Conservation (phyloP, 208 protist genomes). For the Leishmania turanica region DNA sequence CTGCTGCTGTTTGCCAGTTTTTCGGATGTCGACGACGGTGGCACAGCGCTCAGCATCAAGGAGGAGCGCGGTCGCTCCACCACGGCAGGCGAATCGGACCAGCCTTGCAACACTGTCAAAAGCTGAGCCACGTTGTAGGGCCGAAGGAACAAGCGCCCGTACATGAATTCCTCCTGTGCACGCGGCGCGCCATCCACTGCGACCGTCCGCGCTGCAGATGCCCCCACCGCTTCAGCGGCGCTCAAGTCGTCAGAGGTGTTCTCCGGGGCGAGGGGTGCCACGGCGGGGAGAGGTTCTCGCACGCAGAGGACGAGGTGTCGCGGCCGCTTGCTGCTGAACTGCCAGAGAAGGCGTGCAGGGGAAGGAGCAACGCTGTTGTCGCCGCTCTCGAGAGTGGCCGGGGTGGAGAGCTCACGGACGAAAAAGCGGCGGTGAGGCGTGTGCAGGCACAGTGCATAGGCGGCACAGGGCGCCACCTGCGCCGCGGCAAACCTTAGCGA, state of each 20-base stretch:
- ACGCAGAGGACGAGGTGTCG: constrained; percentile 68
- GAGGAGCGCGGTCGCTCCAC: constrained; percentile 55
- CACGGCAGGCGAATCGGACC: constrained; percentile 29
- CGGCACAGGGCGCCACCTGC: not conserved
- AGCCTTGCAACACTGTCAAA: constrained; percentile 78
- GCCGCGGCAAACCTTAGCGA: not conserved
- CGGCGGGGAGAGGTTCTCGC: constrained; percentile 15
- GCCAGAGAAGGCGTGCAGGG: constrained; percentile 66
- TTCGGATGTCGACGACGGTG: not conserved
- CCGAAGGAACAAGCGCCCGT: constrained; percentile 85
- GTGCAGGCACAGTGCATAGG: constrained; percentile 3
- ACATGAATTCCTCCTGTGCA: constrained; percentile 51
- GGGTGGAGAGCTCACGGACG: constrained; percentile 58
- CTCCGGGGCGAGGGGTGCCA: not conserved
- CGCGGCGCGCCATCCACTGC: not conserved
- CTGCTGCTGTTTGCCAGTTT: not conserved
- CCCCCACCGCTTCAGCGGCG: not conserved
- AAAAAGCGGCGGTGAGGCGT: constrained; percentile 39
- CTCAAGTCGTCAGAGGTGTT: constrained; percentile 13
- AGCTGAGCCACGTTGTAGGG: constrained; percentile 86
- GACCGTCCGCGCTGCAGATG: not conserved
- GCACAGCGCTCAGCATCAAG: constrained; percentile 36
- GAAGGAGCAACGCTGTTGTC: constrained; percentile 22
- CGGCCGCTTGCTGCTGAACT: constrained; percentile 54
- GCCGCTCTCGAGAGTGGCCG: constrained; percentile 47